phyloP scores from a whole-genome alignment of 1,139 yeast genomes.

The Candida anutae region DNA sequence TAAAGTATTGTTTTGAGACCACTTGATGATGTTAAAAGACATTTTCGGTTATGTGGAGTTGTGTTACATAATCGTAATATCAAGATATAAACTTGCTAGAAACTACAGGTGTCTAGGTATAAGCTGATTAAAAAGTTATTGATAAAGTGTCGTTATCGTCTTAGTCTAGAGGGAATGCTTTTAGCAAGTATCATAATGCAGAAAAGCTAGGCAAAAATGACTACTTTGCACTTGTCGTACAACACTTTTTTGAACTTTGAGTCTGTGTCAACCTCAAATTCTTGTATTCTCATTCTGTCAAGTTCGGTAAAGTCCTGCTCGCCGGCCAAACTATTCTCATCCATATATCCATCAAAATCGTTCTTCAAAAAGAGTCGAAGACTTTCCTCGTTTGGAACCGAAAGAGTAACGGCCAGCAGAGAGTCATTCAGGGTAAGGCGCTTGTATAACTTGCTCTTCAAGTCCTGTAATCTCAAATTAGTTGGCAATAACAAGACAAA shows the following conservation, averaged over 20 bases:
- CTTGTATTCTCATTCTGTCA: slow-evolving; percentile 17
- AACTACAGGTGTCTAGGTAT: no score
- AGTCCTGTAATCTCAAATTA: slow-evolving; percentile 50
- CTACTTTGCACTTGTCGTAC: slow-evolving; percentile 40
- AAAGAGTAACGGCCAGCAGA: slow-evolving; percentile 1
- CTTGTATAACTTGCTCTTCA: slow-evolving; percentile 57
- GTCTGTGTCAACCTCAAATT: slow-evolving; percentile 34
- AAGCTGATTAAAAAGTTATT: no score
- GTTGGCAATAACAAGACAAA: slow-evolving; percentile 77
- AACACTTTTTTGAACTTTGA: slow-evolving; percentile 34
- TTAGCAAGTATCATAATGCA: no score
- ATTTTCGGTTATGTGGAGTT: no score
- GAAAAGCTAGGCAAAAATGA: slow-evolving; percentile 23
- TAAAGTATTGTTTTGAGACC: no score
- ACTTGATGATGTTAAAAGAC: no score
- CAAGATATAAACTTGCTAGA: no score
- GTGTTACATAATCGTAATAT: no score
- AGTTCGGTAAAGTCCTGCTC: slow-evolving; percentile 16
- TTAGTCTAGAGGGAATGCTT: no score
- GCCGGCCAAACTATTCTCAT: slow-evolving; percentile 21
- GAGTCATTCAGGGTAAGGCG: slow-evolving; percentile 37
- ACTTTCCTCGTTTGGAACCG: slow-evolving; percentile 2
- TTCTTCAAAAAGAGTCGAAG: slow-evolving; percentile 32
- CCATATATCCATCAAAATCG: slow-evolving; percentile 34
- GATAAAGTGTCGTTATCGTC: no score